Evolutionary conservation across 768 basidiomycete genomes (phyloP).

Genomic region (Mycena maculata): DNA sequence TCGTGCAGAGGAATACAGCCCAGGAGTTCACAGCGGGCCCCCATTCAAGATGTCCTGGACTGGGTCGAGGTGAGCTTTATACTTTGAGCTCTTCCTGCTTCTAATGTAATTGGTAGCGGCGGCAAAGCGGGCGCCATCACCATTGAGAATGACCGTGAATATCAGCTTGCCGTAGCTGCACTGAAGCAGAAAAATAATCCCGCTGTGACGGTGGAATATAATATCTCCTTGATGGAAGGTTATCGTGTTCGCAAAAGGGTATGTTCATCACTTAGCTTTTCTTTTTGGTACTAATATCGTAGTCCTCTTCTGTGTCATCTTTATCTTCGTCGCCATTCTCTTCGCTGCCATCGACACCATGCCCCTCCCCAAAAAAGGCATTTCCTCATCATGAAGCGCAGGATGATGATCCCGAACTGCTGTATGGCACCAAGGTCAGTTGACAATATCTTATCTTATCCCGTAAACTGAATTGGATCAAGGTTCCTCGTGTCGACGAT

Average conservation of each 20-base stretch:
- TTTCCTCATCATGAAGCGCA: slow-evolving; percentile 4
- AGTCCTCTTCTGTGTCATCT: background rate
- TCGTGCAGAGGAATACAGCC: slow-evolving; percentile 28
- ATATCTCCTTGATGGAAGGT: slow-evolving; percentile 38
- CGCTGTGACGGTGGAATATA: slow-evolving; percentile 35
- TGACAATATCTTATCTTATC: background rate
- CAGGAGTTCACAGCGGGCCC: slow-evolving; percentile 36
- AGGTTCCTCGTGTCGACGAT: slow-evolving; percentile 33
- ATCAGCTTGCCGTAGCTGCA: background rate
- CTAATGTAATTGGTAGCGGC: background rate
- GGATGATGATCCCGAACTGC: slow-evolving; percentile 33
- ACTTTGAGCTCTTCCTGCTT: slow-evolving; percentile 10
- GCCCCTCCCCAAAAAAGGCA: background rate
- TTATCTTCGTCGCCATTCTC: background rate
- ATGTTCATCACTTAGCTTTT: slow-evolving; percentile 15
- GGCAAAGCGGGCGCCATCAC: background rate
- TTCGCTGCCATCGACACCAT: background rate
- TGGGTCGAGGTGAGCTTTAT: slow-evolving; percentile 32
- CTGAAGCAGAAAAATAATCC: slow-evolving; percentile 25
- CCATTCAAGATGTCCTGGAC: too few species aligned
- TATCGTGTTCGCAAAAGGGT: slow-evolving; percentile 29
- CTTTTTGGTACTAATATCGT: background rate
- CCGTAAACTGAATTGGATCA: background rate
- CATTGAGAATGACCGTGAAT: slow-evolving; percentile 1
- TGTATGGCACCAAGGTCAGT: slow-evolving; percentile 30